A percentile compares a stretch with the other conserved stretches of the same genome.
phyloP scores from a whole-genome alignment of 2,329 filamentous ascomycete genomes.

The Pseudogymnoascus sp. region DNA sequence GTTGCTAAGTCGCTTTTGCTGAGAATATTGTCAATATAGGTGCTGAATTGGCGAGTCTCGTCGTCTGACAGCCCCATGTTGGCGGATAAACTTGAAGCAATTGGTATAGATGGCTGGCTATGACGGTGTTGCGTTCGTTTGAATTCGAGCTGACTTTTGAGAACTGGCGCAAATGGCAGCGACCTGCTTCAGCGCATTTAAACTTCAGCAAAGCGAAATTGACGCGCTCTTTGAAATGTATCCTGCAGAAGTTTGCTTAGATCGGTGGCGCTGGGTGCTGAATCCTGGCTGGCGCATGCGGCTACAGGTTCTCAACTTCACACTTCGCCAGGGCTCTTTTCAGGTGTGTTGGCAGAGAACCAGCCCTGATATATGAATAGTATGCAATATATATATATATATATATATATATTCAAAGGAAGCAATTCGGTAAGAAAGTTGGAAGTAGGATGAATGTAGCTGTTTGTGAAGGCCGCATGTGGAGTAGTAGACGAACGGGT shows the following conservation, averaged over 20 bases:
- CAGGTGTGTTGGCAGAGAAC: background rate
- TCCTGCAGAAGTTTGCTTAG: background rate
- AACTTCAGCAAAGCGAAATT: background rate
- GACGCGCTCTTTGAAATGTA: background rate
- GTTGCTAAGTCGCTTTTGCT: conserved; percentile 30
- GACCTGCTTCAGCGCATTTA: background rate
- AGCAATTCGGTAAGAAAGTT: background rate
- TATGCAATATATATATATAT: background rate
- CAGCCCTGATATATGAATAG: background rate
- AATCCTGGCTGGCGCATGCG: conserved; percentile 3
- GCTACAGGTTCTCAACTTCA: background rate
- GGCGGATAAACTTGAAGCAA: background rate
- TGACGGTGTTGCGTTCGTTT: background rate
- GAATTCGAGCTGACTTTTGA: background rate
- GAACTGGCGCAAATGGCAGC: background rate
- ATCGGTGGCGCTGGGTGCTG: background rate
- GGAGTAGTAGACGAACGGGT: background rate
- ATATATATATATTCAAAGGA: background rate
- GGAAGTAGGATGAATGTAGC: background rate
- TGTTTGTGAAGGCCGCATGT: conserved; percentile 2
- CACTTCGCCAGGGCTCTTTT: background rate
- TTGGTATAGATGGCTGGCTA: background rate
- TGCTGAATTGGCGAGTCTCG: conserved; percentile 28
- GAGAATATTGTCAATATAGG: conserved; percentile 35
- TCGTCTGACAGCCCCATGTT: conserved; percentile 17